Evolutionary conservation across 2,329 filamentous ascomycete species (phyloP).

Genomic region (Botrytis pseudocinerea): DNA sequence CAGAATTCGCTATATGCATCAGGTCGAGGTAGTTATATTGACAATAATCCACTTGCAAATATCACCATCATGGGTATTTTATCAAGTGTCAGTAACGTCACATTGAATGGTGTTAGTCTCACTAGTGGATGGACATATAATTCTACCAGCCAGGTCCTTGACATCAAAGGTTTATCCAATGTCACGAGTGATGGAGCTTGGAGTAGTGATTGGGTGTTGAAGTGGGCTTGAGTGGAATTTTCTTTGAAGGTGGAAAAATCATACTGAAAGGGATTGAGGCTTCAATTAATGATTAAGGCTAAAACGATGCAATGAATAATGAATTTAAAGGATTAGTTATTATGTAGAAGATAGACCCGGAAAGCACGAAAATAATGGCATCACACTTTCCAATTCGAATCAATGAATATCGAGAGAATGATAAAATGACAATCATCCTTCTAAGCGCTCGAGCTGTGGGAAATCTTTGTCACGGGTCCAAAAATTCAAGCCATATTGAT

Average conservation of each 20-base stretch:
- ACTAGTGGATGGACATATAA: constrained; percentile 51
- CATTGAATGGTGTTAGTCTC: constrained; percentile 52
- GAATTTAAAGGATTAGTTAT: not conserved
- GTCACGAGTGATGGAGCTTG: constrained; percentile 58
- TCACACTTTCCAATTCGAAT: not conserved
- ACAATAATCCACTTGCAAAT: constrained; percentile 59
- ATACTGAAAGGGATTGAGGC: not conserved
- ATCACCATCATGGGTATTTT: constrained; percentile 62
- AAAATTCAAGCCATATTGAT: not conserved
- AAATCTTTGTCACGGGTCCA: not conserved
- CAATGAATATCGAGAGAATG: not conserved
- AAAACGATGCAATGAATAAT: not conserved
- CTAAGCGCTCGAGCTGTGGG: not conserved
- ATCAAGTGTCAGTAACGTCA: constrained; percentile 47
- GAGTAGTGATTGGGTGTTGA: constrained; percentile 56
- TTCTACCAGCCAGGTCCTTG: constrained; percentile 49
- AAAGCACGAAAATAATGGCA: not conserved
- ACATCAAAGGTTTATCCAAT: constrained; percentile 51
- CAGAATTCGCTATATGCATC: constrained; percentile 49
- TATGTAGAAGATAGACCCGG: not conserved
- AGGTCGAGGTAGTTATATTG: constrained; percentile 54
- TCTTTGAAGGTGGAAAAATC: not conserved
- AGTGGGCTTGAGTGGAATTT: constrained; percentile 45
- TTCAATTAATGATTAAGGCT: not conserved
- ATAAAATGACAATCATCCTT: not conserved